Percentiles rank a stretch among this genome's conserved stretches.
These are phyloP conservation scores for Mycena sanguinolenta DNA, from an alignment of 768 basidiomycete genomes.

Conservation along the genomic window DNA sequence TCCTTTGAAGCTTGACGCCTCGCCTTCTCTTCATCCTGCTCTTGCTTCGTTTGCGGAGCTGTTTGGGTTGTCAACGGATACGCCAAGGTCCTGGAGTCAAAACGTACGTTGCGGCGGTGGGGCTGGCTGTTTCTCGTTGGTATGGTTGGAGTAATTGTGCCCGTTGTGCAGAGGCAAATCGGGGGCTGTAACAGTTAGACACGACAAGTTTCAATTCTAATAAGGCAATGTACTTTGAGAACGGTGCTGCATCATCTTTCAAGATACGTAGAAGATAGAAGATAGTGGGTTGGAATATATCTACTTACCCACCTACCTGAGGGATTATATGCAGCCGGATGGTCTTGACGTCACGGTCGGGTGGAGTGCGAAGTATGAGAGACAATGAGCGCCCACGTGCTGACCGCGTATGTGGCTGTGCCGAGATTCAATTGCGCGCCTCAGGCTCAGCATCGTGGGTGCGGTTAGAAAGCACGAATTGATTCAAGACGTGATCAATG, in stretches of 20 bases:
- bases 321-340: too few species aligned
- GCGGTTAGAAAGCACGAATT: neutral
- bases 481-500: neutral
- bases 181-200: neutral
- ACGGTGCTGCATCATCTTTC: slow-evolving; percentile 4
- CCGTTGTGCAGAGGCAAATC: neutral
- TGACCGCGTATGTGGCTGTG: too few species aligned
- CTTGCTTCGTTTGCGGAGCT: slow-evolving; percentile 47
- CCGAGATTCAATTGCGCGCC: too few species aligned
- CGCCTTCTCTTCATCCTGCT: slow-evolving; percentile 60
- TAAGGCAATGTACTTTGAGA: neutral
- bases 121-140: neutral
- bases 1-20: slow-evolving; percentile 61
- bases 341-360: too few species aligned
- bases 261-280: too few species aligned
- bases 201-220: too few species aligned
- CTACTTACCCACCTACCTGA: too few species aligned
- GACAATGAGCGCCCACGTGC: too few species aligned
- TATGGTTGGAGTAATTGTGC: neutral
- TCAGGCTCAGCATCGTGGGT: neutral
- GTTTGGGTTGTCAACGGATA: neutral
- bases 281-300: neutral
- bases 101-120: slow-evolving; percentile 7
- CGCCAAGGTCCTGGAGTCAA: neutral
- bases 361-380: too few species aligned